Evolutionary conservation across 345 rosid genomes (phyloP), one percentile per base, ranked within the genome.

Genomic region (Rhizophora mangle): DNA sequence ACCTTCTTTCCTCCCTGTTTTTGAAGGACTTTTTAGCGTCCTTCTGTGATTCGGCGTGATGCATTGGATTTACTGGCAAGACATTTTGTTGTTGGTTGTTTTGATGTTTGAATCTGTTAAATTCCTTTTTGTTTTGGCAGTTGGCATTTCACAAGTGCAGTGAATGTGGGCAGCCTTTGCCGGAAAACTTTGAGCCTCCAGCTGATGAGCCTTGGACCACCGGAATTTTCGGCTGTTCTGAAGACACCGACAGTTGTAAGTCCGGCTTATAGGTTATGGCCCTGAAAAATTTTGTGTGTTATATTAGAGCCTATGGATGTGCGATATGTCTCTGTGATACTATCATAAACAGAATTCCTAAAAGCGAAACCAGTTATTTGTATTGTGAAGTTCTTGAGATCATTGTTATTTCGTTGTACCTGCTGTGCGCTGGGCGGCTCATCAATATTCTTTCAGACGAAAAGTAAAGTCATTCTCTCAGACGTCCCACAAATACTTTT

Each of bases 151-250:
- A 76, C 36, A 95, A 84, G 84, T 95, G 99, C 77, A 80, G 85
- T 26, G 99, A 95, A 82, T 95, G 99, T 77, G 99, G 99, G 36
- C 99, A 95, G 82, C 53, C 79, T 70, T 81, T 95, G 65, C 97
- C 99, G 18, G 91, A 89, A 56, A 83, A 91, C 79, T 95, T 86
- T 49, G 84, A 85, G 82, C 86, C 91, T 61, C 99, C 96, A 18
- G 87, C 82, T 5, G 93, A 83, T 78, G 99, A 95, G 78, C 91
- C 94, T 57, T 95, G 99, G 99, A 86, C 93, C 26, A 90, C 96
- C 3, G 99, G 96, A 55, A 90, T 95, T 61, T 92, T 95, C 69
- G 99, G 97, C 21, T 95, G 94, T 64, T 61, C 89, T 11, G 89
- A 95, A 76, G 99, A 95, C 72, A 73, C 85, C 34, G 84, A 76